Base-by-base conservation (phyloP, 805 yeast genomes). In the Yarrowia sp. region DNA sequence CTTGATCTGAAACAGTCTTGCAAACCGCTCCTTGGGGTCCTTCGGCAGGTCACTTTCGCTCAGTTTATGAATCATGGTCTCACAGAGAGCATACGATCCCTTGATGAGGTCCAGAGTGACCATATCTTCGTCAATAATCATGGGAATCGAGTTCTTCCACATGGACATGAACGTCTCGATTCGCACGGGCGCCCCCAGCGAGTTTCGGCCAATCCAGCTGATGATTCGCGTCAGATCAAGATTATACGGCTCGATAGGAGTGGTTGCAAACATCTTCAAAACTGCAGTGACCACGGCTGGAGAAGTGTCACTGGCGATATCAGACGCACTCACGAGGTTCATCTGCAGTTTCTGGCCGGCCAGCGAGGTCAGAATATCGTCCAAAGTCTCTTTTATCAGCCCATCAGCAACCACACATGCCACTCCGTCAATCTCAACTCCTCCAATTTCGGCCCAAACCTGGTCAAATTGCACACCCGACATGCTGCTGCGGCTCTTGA, bases 151-250 rank as follows among this genome's bases (percentile, higher is more conserved):
- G 10, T 64, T 68, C 12, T 44, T 56, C 83, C 83, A 80, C 30
- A 47, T 56, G 4, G 42, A 36, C 19, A 60, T 15, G 52, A 80
- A 77, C 19, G 88, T 91, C 47, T 85, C 84, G 0, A 78, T 64
- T 0, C 78, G 69, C 19, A 81, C 69, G 0, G 76, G 69, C 14
- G 70, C 72, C n/a, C 70, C 61, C 24, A 91, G 78, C 0, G 87
- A 78, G 64, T 82, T 79, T 1, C 84, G 73, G 0, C 96, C 96
- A 71, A 85, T 86, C 90, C 92, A 90, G 58, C 73, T 74, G 0
- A 87, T 81, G 2, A 89, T 81, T 43, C 74, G 74, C 2, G 70
- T 71, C 60, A 78, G 77, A 69, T 87, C 81, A 12, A 90, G 71
- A 20, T 71, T 70, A 72, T 79, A 82, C 6, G 73, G 68, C 66